Percentiles rank a stretch among this genome's conserved stretches.
phyloP scores from a whole-genome alignment of 148 eudicot genomes.

The Pouteria glomerata region DNA sequence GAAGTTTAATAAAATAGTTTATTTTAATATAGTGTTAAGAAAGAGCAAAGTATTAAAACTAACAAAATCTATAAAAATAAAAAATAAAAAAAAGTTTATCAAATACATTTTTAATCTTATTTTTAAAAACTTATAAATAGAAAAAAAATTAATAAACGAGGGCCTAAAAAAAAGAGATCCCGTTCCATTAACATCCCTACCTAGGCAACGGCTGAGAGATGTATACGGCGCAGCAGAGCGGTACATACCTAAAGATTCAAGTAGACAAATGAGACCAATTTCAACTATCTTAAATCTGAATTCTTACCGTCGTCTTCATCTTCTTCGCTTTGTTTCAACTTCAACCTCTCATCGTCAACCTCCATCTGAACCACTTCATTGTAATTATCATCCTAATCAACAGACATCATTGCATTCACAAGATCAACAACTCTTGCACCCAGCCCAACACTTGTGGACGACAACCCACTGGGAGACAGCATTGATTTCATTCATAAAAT shows the following conservation, averaged over 20 bases:
- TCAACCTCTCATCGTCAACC: slow-evolving; percentile 2
- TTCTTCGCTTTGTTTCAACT: slow-evolving; percentile 8
- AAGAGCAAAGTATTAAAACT: no score
- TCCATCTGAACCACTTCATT: background rate
- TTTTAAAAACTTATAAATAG: no score
- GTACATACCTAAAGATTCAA: background rate
- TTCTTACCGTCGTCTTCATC: background rate
- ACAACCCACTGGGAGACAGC: slow-evolving; percentile 13
- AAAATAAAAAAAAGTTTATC: no score
- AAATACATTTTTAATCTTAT: no score
- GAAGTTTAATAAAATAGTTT: no score
- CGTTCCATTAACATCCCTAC: no score
- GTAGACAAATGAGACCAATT: background rate
- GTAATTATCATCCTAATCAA: background rate
- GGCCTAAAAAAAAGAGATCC: no score
- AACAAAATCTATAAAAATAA: no score
- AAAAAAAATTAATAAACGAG: no score
- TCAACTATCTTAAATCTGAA: background rate
- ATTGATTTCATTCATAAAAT: slow-evolving; percentile 32
- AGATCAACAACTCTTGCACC: background rate
- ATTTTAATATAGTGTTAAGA: no score
- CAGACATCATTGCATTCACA: background rate
- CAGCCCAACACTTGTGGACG: background rate
- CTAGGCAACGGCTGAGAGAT: no score
- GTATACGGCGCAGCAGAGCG: no score